Conservation (phyloP, 2,329 filamentous ascomycete species). For the Falciphora oryzae region DNA sequence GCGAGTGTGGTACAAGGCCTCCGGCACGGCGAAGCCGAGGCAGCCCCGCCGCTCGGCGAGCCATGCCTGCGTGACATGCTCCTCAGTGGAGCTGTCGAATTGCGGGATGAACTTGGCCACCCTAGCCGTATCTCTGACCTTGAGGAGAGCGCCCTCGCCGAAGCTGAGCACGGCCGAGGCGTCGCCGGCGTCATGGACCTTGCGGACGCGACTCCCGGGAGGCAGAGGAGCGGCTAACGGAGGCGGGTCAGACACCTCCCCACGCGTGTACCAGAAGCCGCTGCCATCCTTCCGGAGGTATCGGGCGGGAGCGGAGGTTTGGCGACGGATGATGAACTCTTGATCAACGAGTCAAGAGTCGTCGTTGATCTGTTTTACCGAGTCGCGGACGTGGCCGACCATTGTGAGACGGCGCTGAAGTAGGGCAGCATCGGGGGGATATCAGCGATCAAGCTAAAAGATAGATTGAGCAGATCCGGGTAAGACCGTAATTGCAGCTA, state of each 20-base stretch:
- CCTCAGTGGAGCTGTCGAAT: neutral
- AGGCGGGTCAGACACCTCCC: constrained; percentile 8
- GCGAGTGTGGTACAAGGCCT: neutral
- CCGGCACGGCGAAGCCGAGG: constrained; percentile 1
- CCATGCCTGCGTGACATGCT: neutral
- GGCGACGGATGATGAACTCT: constrained; percentile 11
- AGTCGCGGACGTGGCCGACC: constrained; percentile 12
- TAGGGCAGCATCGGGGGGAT: no score
- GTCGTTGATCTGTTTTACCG: constrained; percentile 14
- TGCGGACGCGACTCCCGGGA: constrained; percentile 12
- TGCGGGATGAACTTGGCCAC: neutral
- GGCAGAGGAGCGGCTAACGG: constrained; percentile 11
- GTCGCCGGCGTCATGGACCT: constrained; percentile 6
- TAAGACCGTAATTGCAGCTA: no score
- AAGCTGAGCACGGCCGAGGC: constrained; percentile 2
- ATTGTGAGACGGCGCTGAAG: no score
- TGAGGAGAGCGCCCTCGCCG: neutral
- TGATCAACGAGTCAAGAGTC: constrained; percentile 15
- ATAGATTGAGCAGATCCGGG: no score
- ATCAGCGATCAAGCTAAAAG: no score
- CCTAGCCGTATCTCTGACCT: neutral
- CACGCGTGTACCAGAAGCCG: constrained; percentile 13
- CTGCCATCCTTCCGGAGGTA: constrained; percentile 12
- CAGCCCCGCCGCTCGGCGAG: neutral
- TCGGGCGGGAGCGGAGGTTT: neutral